phyloP scores from a whole-genome alignment of 345 rosid genomes.

The Euphorbia lathyris region DNA sequence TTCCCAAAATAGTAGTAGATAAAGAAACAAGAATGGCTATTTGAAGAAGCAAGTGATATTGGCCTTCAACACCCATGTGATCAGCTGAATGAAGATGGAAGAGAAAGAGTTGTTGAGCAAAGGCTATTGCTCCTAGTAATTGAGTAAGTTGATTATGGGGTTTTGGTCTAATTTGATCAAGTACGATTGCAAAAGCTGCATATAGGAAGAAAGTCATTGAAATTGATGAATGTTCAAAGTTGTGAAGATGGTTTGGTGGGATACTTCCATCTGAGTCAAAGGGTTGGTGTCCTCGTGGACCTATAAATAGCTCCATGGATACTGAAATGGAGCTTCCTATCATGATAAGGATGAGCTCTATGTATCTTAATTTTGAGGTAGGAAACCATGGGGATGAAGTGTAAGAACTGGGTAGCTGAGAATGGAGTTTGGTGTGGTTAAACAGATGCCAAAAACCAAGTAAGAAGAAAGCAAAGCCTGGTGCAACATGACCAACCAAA shows the following conservation, averaged over 20 bases:
- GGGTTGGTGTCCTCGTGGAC: constrained; percentile 68
- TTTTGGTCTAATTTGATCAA: constrained; percentile 37
- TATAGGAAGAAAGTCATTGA: constrained; percentile 56
- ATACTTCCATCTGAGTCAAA: constrained; percentile 73
- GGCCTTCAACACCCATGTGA: constrained; percentile 78
- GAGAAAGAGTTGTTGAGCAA: constrained; percentile 58
- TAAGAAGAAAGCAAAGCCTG: constrained; percentile 58
- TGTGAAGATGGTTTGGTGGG: constrained; percentile 73
- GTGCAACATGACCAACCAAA: constrained; percentile 63
- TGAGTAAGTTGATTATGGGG: constrained; percentile 38
- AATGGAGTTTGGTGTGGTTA: constrained; percentile 60
- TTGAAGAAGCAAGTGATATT: constrained; percentile 72
- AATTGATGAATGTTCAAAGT: constrained; percentile 74
- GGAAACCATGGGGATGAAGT: constrained; percentile 63
- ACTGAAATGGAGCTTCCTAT: constrained; percentile 48
- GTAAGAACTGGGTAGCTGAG: constrained; percentile 47
- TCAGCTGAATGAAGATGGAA: constrained; percentile 65
- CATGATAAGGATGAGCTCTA: constrained; percentile 61
- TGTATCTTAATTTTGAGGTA: constrained; percentile 40
- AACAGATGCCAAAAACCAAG: constrained; percentile 77
- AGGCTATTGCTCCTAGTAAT: constrained; percentile 52
- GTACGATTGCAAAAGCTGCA: constrained; percentile 50
- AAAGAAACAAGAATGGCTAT: constrained; percentile 45
- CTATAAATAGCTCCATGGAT: constrained; percentile 72
- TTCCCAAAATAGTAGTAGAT: constrained; percentile 56